Evolutionary conservation across 805 yeast genomes (phyloP).

Genomic region (Debaryomyces tyrocola): DNA sequence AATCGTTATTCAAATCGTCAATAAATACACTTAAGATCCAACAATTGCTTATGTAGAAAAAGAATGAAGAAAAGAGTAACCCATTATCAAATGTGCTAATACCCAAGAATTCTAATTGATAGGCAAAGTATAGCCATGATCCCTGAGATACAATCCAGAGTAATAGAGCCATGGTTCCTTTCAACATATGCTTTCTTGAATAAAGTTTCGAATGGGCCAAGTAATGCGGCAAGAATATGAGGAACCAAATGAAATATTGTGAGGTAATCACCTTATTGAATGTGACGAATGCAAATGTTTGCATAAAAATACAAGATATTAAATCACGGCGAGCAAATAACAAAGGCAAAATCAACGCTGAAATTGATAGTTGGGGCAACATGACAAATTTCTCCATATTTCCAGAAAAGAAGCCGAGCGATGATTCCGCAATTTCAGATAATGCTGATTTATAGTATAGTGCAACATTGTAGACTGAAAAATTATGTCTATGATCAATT

Average conservation of each 20-base stretch:
- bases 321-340: conserved; percentile 31
- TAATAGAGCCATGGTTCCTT: conserved; percentile 42
- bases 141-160: conserved; percentile 76
- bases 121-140: conserved; percentile 77
- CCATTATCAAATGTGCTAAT: conserved; percentile 59
- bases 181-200: conserved; percentile 14
- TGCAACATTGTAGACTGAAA: conserved; percentile 79
- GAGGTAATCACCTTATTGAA: conserved; percentile 74
- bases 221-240: conserved; percentile 78
- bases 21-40: conserved; percentile 60
- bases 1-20: conserved; percentile 17
- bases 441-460: conserved; percentile 60
- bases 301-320: conserved; percentile 36
- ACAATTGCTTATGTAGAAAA: conserved; percentile 63
- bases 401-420: neutral
- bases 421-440: neutral
- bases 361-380: conserved; percentile 72
- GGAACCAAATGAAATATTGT: conserved; percentile 94
- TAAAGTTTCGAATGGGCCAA: conserved; percentile 46
- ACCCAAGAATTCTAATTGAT: conserved; percentile 79
- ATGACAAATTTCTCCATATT: conserved; percentile 65
- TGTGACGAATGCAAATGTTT: conserved; percentile 44
- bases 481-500: conserved; percentile 92
- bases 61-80: conserved; percentile 52
- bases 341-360: conserved; percentile 60